Base-by-base conservation (phyloP, 768 basidiomycete genomes). In the Pluteus cervinus region DNA sequence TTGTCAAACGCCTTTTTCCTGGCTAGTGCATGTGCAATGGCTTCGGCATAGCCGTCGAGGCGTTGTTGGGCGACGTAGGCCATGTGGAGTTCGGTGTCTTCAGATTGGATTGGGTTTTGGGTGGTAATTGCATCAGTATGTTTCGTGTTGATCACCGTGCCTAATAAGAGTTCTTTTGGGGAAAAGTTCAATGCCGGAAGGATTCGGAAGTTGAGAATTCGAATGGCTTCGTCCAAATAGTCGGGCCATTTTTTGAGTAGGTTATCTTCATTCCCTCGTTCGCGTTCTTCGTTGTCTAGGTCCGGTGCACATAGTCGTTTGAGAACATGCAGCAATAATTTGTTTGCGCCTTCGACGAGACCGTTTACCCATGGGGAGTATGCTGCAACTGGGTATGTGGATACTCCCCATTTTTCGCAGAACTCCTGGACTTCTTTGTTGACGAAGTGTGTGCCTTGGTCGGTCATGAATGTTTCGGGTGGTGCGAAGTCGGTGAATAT, bases 321-420 rank as follows among this genome's bases (percentile, higher is more conserved):
- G 1, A 69, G 42, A 0, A 46, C 10, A 7, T 49, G 34, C 0
- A 68, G 44, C 0, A 69, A 43, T 0, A 56, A 24, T 7, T 48
- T 50, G 43, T 70, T 69, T 0, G 54, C 45, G 2, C 55, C 54
- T 25, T 66, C 57, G 0, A 62, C 49, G 0, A 65, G 44, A 0
- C 65, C 59, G 35, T 66, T 68, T 10, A 66, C 44, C 68, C 65
- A 69, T 5, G 65, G 66, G 7, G 63, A 50, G 34, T 69, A 69
- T 2, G 59, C 58, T 9, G 62, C 28, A 0, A 49, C 41, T 0
- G 57, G 42, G 8, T 56, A 42, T 3, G 48, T 40, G 20, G 50
- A 34, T 1, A 49, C 49, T 0, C 50, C 44, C 8, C 44, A 22
- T 12, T 35, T 14, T 2, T 43, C 39, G 37, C 63, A 71, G 33